Conservation (phyloP, 2,329 filamentous ascomycete species). For the Aspergillus sp. region DNA sequence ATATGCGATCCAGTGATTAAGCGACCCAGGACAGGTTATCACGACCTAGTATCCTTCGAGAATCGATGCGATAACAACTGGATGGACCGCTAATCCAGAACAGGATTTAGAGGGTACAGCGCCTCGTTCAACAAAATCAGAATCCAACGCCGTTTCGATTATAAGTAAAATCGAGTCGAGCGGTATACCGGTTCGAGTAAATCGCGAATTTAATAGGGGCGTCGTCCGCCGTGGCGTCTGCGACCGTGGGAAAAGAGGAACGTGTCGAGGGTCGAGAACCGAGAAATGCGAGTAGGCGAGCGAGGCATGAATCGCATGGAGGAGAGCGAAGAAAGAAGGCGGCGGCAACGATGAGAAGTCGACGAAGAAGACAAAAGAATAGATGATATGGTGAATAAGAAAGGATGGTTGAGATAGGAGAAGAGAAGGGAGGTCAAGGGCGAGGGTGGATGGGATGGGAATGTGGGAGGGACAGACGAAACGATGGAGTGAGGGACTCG, state of each 20-base stretch:
- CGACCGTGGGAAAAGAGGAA: conserved; percentile 24
- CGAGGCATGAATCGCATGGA: conserved; percentile 26
- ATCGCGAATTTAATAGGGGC: conserved; percentile 10
- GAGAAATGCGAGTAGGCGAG: conserved; percentile 18
- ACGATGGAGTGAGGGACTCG: background rate
- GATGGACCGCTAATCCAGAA: background rate
- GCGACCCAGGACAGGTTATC: background rate
- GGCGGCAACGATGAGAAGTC: conserved; percentile 6
- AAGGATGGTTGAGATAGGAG: conserved; percentile 14
- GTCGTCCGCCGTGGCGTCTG: conserved; percentile 23
- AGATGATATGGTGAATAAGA: conserved; percentile 11
- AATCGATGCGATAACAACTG: background rate
- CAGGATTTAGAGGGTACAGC: background rate
- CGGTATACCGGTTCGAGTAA: background rate
- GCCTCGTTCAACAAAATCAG: background rate
- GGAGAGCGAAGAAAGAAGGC: conserved; percentile 9
- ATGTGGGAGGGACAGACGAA: background rate
- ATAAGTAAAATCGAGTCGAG: background rate
- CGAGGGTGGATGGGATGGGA: conserved; percentile 2
- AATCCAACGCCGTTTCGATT: background rate
- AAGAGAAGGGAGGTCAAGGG: conserved; percentile 8
- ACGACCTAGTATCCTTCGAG: background rate
- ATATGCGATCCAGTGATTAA: background rate
- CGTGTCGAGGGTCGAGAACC: conserved; percentile 21
- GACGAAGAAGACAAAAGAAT: conserved; percentile 13